phyloP scores from a whole-genome alignment of 2,329 filamentous ascomycete species.

The Oidium heveae region DNA sequence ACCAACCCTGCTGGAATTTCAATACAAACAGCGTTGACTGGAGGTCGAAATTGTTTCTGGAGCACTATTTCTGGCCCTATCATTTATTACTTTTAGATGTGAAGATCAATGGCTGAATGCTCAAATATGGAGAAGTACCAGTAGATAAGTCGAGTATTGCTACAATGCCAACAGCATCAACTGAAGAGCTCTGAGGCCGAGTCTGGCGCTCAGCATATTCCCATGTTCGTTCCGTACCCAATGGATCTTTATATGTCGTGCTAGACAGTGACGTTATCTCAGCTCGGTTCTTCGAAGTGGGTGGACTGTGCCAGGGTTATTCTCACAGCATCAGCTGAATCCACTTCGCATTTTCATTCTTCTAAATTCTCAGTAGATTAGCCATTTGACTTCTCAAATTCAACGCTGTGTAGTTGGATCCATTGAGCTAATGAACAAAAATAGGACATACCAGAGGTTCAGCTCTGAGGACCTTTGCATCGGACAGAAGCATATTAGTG shows the following conservation, averaged over 20 bases:
- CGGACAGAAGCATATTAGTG: no score
- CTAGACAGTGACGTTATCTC: constrained; percentile 14
- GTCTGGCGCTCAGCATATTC: constrained; percentile 50
- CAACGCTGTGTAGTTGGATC: no score
- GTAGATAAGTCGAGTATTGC: constrained; percentile 34
- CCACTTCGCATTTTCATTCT: constrained; percentile 27
- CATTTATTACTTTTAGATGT: background rate
- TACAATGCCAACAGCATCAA: constrained; percentile 51
- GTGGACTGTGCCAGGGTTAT: background rate
- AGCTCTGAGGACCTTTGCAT: no score
- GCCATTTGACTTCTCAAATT: no score
- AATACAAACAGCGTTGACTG: constrained; percentile 31
- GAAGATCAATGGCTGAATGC: background rate
- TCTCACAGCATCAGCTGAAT: constrained; percentile 29
- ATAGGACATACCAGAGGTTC: no score
- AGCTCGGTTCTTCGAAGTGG: background rate
- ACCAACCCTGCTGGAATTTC: constrained; percentile 40
- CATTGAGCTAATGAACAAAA: no score
- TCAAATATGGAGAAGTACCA: constrained; percentile 13
- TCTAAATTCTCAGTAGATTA: constrained; percentile 2
- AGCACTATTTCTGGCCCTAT: constrained; percentile 27
- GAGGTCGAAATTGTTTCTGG: constrained; percentile 42
- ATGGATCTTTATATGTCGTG: constrained; percentile 37
- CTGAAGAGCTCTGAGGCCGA: constrained; percentile 30
- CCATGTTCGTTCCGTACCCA: constrained; percentile 35